These are phyloP conservation scores for Brachypodium distachyon DNA, from an alignment of 202 grass and related monocot species.

Conservation along the genomic window DNA sequence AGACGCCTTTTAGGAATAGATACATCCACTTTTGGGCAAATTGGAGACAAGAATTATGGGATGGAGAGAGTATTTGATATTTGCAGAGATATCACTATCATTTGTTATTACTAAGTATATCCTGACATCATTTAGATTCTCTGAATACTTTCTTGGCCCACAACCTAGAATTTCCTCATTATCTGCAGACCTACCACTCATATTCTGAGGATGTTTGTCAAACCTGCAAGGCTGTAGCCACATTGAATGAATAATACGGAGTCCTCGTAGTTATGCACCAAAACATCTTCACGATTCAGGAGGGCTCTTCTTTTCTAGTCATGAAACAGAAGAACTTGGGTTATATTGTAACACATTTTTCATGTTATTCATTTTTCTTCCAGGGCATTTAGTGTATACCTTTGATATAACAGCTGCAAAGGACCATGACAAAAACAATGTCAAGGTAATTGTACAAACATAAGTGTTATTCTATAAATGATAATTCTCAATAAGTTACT, in stretches of 20 bases:
- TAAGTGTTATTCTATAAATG: conserved; percentile 5
- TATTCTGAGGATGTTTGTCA: neutral
- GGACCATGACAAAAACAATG: conserved; percentile 40
- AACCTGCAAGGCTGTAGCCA: neutral
- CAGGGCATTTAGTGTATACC: conserved; percentile 65
- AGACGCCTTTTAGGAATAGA: too few relatives aligned
- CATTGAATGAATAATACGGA: neutral
- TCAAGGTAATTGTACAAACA: conserved; percentile 46
- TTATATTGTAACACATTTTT: neutral
- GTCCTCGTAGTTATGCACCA: neutral
- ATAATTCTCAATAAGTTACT: conserved; percentile 16
- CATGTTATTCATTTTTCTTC: conserved; percentile 23
- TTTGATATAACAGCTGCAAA: conserved; percentile 55
- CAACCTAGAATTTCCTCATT: neutral
- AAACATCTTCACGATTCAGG: neutral
- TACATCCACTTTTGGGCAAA: too few relatives aligned
- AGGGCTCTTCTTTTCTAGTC: neutral
- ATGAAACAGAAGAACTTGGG: neutral
- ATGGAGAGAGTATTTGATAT: too few relatives aligned
- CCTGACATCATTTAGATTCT: neutral
- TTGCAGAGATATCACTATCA: neutral
- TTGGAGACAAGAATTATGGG: too few relatives aligned
- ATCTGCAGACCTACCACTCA: neutral
- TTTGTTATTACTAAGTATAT: neutral
- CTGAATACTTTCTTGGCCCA: neutral